Evolutionary conservation across 2,329 filamentous ascomycete species (phyloP).

Genomic region (Decorospora gaudefroyi): DNA sequence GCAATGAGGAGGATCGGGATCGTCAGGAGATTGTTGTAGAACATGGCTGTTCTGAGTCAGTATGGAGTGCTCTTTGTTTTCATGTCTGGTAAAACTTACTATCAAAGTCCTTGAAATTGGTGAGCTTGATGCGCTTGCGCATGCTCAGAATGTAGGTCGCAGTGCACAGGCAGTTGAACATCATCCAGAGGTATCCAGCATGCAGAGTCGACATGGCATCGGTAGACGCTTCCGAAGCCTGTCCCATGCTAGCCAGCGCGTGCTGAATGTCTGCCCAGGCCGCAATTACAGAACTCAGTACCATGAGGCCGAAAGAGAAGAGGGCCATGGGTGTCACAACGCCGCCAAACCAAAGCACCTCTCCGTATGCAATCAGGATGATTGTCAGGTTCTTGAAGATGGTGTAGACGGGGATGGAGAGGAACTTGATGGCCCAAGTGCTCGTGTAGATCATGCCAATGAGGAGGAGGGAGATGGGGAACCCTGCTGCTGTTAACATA

Average conservation of each 20-base stretch:
- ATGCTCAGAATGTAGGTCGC: slow-evolving; percentile 88
- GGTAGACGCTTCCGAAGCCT: slow-evolving; percentile 62
- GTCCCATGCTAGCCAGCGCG: slow-evolving; percentile 68
- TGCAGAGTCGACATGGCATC: slow-evolving; percentile 86
- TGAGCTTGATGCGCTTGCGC: slow-evolving; percentile 98
- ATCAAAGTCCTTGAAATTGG: slow-evolving; percentile 99
- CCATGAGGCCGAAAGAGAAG: slow-evolving; percentile 95
- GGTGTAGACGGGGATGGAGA: slow-evolving; percentile 97
- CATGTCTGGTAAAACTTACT: slow-evolving; percentile 64
- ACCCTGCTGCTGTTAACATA: slow-evolving; percentile 64
- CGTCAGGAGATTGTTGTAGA: slow-evolving; percentile 98
- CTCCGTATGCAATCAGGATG: slow-evolving; percentile 96
- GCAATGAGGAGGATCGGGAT: slow-evolving; percentile 86
- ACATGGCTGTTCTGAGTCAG: slow-evolving; percentile 75
- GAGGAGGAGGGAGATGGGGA: slow-evolving; percentile 91
- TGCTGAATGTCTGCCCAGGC: slow-evolving; percentile 97
- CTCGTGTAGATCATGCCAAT: slow-evolving; percentile 99
- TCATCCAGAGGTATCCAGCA: slow-evolving; percentile 96
- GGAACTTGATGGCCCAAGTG: slow-evolving; percentile 92
- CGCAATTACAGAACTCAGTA: slow-evolving; percentile 88
- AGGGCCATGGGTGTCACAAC: slow-evolving; percentile 85
- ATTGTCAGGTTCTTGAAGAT: slow-evolving; percentile 99
- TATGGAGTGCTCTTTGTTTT: neutral
- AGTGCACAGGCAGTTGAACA: slow-evolving; percentile 93
- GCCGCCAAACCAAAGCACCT: slow-evolving; percentile 97